Evolutionary conservation across 1,139 yeast species (phyloP), one percentile per base, ranked within the genome.

Genomic region (Arxiozyma slooffiae): DNA sequence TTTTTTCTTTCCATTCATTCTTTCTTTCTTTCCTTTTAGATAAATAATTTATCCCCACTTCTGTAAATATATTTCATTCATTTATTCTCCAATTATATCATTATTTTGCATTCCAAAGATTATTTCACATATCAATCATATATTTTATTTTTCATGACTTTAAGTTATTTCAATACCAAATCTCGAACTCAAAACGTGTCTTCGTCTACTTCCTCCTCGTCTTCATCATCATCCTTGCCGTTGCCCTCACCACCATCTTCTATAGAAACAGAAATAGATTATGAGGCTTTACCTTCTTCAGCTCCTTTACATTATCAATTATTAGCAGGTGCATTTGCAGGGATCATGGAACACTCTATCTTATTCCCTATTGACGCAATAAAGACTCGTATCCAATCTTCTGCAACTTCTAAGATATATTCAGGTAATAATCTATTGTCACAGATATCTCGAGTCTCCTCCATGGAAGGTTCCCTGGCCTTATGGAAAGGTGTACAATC

Each of bases 351-450:
- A 68, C 98, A 92, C 67, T 84, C 96, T 2, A 89, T 92, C 41
- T 88, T 92, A 96, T 92, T 83, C 66, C 98, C 98, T 2, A 80
- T 92, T 48, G 98, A 92, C 67, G 95, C 96, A 21, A 78, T 92
- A 61, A 92, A 87, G 73, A 92, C 98, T 4, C 76, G 99, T 64
- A 89, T 92, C 95, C 99, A 92, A 68, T 85, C 90, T 44, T 60
- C 63, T 20, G 53, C 57, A 2, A 44, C 50, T n/a, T 37, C 46
- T 3, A 44, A 36, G 30, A 26, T 45, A 22, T 66, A 63, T 60
- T 74, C 69, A 63, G 68, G 73, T 56, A 49, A 71, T 1, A 77
- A 79, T 41, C 71, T 79, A 42, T 48, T 65, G 36, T 72, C 77
- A 50, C 81, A 90, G 26, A 81, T 89, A 49, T 75, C 88, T 22